These are phyloP conservation scores for Ustilago curta DNA, from an alignment of 1,284 basidiomycete species.

Conservation along the genomic window DNA sequence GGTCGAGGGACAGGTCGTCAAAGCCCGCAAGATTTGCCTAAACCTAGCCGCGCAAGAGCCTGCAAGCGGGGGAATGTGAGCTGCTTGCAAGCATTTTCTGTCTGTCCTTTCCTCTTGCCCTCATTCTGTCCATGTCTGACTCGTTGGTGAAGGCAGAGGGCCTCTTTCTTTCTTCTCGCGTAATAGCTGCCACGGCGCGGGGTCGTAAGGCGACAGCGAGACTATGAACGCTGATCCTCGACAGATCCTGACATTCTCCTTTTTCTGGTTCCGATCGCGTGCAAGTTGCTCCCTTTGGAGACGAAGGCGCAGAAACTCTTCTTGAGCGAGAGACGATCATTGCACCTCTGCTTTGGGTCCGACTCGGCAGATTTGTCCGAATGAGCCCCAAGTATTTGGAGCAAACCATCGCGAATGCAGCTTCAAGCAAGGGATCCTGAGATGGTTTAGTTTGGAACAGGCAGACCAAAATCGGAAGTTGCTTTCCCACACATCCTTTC, in stretches of 20 bases:
- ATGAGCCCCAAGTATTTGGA: not conserved
- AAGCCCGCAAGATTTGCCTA: not conserved
- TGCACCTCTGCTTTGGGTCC: too few relatives aligned
- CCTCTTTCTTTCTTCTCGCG: too few relatives aligned
- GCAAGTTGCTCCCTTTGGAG: too few relatives aligned
- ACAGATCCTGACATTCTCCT: too few relatives aligned
- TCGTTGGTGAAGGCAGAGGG: too few relatives aligned
- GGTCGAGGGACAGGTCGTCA: not conserved
- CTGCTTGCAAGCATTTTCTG: not conserved
- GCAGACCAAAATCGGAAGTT: not conserved
- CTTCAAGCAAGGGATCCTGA: conserved; percentile 3
- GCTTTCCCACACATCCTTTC: not conserved
- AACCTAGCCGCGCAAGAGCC: not conserved
- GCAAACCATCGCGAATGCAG: conserved; percentile 6
- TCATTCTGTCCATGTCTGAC: not conserved
- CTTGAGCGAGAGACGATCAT: too few relatives aligned
- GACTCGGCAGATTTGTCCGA: too few relatives aligned
- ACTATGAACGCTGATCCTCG: too few relatives aligned
- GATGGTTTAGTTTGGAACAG: conserved; percentile 8
- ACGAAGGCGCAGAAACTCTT: too few relatives aligned
- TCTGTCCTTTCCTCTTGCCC: not conserved
- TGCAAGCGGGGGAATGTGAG: conserved; percentile 3
- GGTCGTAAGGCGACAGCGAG: too few relatives aligned
- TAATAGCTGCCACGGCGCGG: too few relatives aligned
- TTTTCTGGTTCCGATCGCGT: too few relatives aligned